Evolutionary conservation across 2,329 filamentous ascomycete genomes (phyloP), one percentile per base, ranked within the genome.

Genomic region (Paracamarosporium sp.): DNA sequence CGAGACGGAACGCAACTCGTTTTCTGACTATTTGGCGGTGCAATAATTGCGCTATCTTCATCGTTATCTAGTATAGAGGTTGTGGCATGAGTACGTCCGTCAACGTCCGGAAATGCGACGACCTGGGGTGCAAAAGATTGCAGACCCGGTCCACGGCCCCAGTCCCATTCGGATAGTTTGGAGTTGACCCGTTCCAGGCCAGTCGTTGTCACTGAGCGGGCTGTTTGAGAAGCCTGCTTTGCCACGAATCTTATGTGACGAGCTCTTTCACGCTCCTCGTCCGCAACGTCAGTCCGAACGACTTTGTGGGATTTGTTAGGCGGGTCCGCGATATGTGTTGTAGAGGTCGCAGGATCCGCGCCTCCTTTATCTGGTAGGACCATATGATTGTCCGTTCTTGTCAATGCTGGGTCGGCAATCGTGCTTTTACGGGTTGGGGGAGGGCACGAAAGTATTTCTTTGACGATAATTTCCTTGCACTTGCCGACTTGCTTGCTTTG

Each of bases 361-460:
- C 27, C 43, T 12, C 43, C 48, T 5, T 63, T 40, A 12, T 59
- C 52, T 17, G 46, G 25, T 3, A 31, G 11, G 5, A 55, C 53
- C 1, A 75, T 67, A 53, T 76, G 74, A 3, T 76, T 72, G 56
- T 74, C 73, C 1, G 75, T 72, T 4, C 66, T 61, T 5, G 74
- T 77, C 6, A 69, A 54, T 5, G 71, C 72, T 22, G 72, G 60
- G 30, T 66, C 63, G 20, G 72, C 74, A 22, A 53, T 56, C 22
- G 31, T 61, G 40, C 72, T 64, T 51, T 70, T 76, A 7, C 43
- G 44, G 20, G 33, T 56, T 5, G 57, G 57, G 13, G 53, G 58
- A 5, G 61, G 64, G 51, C 45, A 69, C 5, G 50, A 60, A 8
- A 41, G 20, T 1, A 9, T 27, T 27, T 25, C 15, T 30, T 28